These are phyloP conservation scores for Bombardia bombarda DNA, from an alignment of 495 filamentous ascomycete genomes.

Conservation along the genomic window DNA sequence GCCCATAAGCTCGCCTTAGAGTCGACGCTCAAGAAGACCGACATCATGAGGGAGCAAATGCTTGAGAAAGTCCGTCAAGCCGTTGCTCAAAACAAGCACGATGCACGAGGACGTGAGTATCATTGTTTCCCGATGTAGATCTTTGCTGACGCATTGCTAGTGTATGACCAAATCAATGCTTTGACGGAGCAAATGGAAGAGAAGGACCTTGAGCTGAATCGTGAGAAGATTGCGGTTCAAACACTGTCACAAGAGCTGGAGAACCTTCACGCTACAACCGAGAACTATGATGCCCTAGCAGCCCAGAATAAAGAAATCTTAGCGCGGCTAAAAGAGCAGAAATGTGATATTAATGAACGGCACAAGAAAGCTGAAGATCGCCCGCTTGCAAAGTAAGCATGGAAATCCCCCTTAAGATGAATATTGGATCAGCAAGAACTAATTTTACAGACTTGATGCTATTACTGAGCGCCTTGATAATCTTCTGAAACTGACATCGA, in stretches of 20 bases:
- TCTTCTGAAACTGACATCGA: neutral
- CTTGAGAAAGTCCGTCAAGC: constrained; percentile 21
- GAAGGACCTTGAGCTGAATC: constrained; percentile 22
- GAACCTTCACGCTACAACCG: constrained; percentile 17
- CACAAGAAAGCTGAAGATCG: constrained; percentile 5
- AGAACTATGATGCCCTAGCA: constrained; percentile 17
- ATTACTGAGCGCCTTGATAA: constrained; percentile 8
- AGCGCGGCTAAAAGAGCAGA: constrained; percentile 17
- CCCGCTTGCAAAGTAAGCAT: constrained; percentile 4
- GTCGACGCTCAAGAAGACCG: constrained; percentile 17
- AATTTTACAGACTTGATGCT: constrained; percentile 4
- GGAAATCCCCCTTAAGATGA: neutral
- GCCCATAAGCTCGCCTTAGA: constrained; percentile 14
- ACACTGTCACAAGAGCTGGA: constrained; percentile 20
- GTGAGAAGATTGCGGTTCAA: constrained; percentile 15
- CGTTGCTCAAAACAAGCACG: constrained; percentile 16
- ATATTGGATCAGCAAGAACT: neutral
- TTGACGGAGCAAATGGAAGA: constrained; percentile 17
- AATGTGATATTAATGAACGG: constrained; percentile 3
- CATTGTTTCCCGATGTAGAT: neutral
- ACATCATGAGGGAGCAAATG: constrained; percentile 24
- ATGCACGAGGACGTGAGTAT: constrained; percentile 22
- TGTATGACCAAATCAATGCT: constrained; percentile 17
- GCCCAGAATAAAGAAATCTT: constrained; percentile 25
- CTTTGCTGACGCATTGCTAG: constrained; percentile 11